Percentiles rank a stretch among this genome's conserved stretches.
Evolutionary conservation across 2,329 filamentous ascomycete genomes (phyloP).

Genomic region (Penicillium italicum): DNA sequence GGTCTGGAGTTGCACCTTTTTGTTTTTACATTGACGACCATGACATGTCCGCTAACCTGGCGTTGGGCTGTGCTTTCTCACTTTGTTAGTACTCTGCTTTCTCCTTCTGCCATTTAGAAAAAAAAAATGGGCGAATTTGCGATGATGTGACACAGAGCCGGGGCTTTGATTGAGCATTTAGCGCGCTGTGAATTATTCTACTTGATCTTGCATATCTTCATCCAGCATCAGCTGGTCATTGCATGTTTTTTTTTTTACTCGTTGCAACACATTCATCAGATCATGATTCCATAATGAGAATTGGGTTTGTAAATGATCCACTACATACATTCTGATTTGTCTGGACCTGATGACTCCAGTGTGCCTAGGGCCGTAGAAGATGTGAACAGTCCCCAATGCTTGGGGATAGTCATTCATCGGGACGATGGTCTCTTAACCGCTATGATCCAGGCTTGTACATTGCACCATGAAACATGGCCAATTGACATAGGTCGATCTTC

Average conservation of each 20-base stretch:
- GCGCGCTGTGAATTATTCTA: slow-evolving; percentile 33
- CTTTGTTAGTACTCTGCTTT: slow-evolving; percentile 22
- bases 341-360: neutral
- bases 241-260: neutral
- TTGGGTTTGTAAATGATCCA: neutral
- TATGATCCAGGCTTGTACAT: neutral
- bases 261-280: slow-evolving; percentile 3
- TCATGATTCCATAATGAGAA: neutral
- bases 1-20: slow-evolving; percentile 13
- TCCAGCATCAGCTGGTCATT: slow-evolving; percentile 13
- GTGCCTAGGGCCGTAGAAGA: neutral
- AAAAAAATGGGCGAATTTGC: slow-evolving; percentile 19
- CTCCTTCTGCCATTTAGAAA: slow-evolving; percentile 17
- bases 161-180: slow-evolving; percentile 36
- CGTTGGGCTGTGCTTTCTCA: slow-evolving; percentile 31
- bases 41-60: slow-evolving; percentile 33
- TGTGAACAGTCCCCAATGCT: neutral
- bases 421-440: neutral
- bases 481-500: neutral
- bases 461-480: neutral
- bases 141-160: slow-evolving; percentile 23
- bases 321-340: neutral
- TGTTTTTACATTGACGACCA: slow-evolving; percentile 20
- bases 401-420: neutral
- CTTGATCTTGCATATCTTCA: slow-evolving; percentile 20